Evolutionary conservation across 164 flowering plant species (phyloP), one percentile per base, ranked within the genome.

Genomic region (Buxus sempervirens): DNA sequence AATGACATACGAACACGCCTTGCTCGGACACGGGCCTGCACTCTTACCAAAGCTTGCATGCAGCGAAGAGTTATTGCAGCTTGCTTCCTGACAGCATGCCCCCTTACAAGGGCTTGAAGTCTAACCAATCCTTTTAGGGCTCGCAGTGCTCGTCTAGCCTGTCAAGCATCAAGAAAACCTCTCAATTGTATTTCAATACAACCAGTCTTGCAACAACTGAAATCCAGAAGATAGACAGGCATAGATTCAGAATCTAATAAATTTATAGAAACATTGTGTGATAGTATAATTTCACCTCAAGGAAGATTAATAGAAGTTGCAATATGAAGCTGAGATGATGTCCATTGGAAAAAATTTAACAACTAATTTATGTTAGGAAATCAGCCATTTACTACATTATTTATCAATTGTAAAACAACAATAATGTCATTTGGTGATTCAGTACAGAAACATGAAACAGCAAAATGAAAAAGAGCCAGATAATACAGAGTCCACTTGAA

Each of bases 11-110:
- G 97, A 79, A 95, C 98, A 64, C 91, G 96, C 70, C 98, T 85
- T 64, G 97, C 99, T 54, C 97, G 88, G 4, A 94, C 97, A 73
- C 96, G 97, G 72, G 99, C 99, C 77, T 95, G 99, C 76, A 95
- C 97, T 84, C 97, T 86, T 57, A 95, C 99, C 71, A 95, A 81
- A 67, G 99, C 97, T 87, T 95, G 99, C 97, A 95, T 95, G 76
- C 97, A 90, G 9, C 97, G 88, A 63, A 95, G 93, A 25, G 99
- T 95, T 72, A 90, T 87, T 20, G 97, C 97, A 72, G 99, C 99
- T 80, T 95, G 99, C 75, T 95, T 95, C 85, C 99, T 87, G 72
- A 95, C 99, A 63, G 96, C 94, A 84, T 92, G 97, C 38, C 99
- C 99, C 73, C 99, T 84, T 28, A 90, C 97, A 67, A 95, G 97